Conservation (phyloP, 1,139 yeast species). For the Eremothecium coryli region DNA sequence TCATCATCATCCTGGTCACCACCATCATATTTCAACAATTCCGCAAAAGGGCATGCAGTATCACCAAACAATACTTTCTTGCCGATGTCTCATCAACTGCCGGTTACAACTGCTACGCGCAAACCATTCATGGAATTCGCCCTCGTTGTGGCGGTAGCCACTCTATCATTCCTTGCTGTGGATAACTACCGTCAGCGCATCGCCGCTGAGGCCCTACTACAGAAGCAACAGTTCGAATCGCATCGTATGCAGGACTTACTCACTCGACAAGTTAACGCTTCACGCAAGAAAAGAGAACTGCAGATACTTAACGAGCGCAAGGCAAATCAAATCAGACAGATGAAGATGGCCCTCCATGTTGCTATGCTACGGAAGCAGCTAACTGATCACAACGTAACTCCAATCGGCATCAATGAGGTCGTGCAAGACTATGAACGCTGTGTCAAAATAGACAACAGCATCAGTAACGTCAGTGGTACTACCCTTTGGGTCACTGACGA, state of each 20-base stretch:
- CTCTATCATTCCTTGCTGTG: conserved; percentile 39
- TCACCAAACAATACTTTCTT: too few relatives aligned
- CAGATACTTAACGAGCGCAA: conserved; percentile 41
- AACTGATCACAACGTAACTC: conserved; percentile 43
- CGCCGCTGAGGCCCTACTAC: conserved; percentile 35
- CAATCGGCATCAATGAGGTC: conserved; percentile 44
- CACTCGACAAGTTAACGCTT: conserved; percentile 35
- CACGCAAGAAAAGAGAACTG: conserved; percentile 40
- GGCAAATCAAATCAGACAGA: conserved; percentile 42
- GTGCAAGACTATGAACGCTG: conserved; percentile 44
- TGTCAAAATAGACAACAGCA: conserved; percentile 48
- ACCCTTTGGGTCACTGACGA: conserved; percentile 52
- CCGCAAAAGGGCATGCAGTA: not conserved
- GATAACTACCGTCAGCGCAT: conserved; percentile 43
- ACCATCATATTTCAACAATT: not conserved
- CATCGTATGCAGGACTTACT: conserved; percentile 38
- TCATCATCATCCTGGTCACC: conserved; percentile 1
- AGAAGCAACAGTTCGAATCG: conserved; percentile 37
- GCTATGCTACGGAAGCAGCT: conserved; percentile 55
- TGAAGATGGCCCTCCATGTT: conserved; percentile 55
- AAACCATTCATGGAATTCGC: conserved; percentile 21
- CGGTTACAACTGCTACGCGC: conserved; percentile 5
- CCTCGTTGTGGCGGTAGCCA: conserved; percentile 22
- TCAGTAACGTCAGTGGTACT: conserved; percentile 46
- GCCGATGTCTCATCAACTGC: too few relatives aligned